phyloP scores from a whole-genome alignment of 495 filamentous ascomycete genomes.

The Pseudoneurospora amorphoporcata region DNA sequence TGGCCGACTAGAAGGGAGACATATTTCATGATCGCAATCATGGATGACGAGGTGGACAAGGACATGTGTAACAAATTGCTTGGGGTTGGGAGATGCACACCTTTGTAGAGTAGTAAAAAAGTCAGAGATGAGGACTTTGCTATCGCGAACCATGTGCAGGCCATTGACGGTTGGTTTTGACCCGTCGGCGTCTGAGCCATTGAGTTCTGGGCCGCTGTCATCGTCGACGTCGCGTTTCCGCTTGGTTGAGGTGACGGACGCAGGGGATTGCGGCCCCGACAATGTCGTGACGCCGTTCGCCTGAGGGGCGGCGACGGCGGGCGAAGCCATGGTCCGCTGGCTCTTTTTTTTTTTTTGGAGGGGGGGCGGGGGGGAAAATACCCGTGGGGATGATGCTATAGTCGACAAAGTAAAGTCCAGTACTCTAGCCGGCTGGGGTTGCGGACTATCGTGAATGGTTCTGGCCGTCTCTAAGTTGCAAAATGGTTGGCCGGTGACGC shows the following conservation, averaged over 20 bases:
- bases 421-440: constrained; percentile 5
- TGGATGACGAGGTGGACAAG: background rate
- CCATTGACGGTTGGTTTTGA: constrained; percentile 22
- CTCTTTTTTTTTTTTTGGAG: background rate
- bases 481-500: constrained; percentile 11
- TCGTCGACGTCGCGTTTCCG: constrained; percentile 45
- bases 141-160: constrained; percentile 9
- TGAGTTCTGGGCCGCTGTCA: constrained; percentile 21
- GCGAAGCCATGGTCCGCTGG: constrained; percentile 27
- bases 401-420: background rate
- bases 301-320: constrained; percentile 27
- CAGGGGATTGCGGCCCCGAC: constrained; percentile 30
- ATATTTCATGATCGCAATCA: constrained; percentile 8
- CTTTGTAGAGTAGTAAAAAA: constrained; percentile 35
- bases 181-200: constrained; percentile 12
- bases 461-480: constrained; percentile 5
- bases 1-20: background rate
- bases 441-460: constrained; percentile 3
- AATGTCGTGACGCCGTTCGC: constrained; percentile 31
- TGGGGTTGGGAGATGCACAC: constrained; percentile 19
- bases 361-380: background rate
- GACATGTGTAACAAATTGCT: background rate
- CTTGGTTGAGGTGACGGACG: constrained; percentile 36
- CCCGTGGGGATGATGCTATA: background rate
- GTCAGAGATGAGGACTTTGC: constrained; percentile 24